A percentile compares a stretch with the other conserved stretches of the same genome.
phyloP scores from a whole-genome alignment of 495 filamentous ascomycete genomes.

The Geoglossum glabrum region DNA sequence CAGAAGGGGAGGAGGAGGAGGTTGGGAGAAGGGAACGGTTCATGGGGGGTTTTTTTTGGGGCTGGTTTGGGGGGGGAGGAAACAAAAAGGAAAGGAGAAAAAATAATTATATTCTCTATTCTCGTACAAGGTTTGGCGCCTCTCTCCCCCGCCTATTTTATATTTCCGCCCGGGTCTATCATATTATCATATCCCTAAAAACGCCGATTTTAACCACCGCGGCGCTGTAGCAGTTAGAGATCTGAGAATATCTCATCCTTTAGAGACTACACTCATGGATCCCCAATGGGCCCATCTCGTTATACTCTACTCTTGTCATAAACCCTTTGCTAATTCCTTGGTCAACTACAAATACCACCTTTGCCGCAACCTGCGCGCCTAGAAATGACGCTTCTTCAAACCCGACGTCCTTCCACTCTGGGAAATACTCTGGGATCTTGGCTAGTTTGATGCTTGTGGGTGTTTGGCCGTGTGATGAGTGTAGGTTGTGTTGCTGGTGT shows the following conservation, averaged over 20 bases:
- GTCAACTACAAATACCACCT: slow-evolving; percentile 37
- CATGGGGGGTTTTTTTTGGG: too few species aligned
- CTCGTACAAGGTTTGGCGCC: too few species aligned
- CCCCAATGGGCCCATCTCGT: slow-evolving; percentile 51
- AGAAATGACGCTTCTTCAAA: slow-evolving; percentile 22
- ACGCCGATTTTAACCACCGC: too few species aligned
- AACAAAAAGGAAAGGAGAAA: too few species aligned
- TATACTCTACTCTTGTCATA: slow-evolving; percentile 55
- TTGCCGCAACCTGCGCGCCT: slow-evolving; percentile 24
- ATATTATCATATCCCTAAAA: too few species aligned
- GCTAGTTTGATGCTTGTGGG: slow-evolving; percentile 68
- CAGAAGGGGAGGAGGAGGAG: too few species aligned
- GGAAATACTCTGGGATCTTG: slow-evolving; percentile 67
- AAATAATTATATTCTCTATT: too few species aligned
- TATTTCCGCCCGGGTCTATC: too few species aligned
- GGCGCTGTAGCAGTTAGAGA: too few species aligned
- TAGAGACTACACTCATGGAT: slow-evolving; percentile 27
- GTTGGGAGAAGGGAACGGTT: too few species aligned
- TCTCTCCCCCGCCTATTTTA: too few species aligned
- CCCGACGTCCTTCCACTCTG: slow-evolving; percentile 79
- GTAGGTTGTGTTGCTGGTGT: slow-evolving; percentile 26
- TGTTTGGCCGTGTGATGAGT: slow-evolving; percentile 69
- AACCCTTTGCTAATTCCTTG: slow-evolving; percentile 50
- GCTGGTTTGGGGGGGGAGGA: too few species aligned
- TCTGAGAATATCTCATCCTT: not conserved